A percentile compares a stretch with the other conserved stretches of the same genome.
phyloP scores from a whole-genome alignment of 1,284 basidiomycete genomes.

The Heterobasidion occidentale region DNA sequence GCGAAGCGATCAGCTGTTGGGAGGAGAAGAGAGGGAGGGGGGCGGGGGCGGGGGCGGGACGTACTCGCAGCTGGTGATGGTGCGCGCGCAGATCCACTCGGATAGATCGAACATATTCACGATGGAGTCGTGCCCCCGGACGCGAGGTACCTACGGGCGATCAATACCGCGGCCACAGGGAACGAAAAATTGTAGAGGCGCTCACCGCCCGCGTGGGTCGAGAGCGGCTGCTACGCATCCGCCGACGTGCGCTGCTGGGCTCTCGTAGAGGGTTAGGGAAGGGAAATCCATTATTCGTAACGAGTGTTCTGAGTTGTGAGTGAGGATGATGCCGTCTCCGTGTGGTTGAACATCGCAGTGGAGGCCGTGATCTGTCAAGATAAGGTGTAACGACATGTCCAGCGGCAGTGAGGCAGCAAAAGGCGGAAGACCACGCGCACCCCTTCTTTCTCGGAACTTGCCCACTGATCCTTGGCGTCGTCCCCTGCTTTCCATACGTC shows the following conservation, averaged over 20 bases:
- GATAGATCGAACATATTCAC: slow-evolving; percentile 69
- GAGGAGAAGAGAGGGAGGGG: neutral
- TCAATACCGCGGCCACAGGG: slow-evolving; percentile 11
- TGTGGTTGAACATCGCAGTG: slow-evolving; percentile 63
- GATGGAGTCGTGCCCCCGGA: slow-evolving; percentile 72
- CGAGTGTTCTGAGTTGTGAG: slow-evolving; percentile 51
- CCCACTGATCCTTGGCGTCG: slow-evolving; percentile 55
- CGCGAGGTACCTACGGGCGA: slow-evolving; percentile 43
- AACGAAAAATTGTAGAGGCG: neutral
- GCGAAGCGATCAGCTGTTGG: neutral
- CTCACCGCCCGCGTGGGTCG: slow-evolving; percentile 57
- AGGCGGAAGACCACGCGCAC: slow-evolving; percentile 34
- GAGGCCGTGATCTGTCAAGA: slow-evolving; percentile 36
- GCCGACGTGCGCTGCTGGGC: slow-evolving; percentile 62
- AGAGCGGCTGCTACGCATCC: slow-evolving; percentile 68
- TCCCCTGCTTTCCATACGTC: slow-evolving; percentile 44
- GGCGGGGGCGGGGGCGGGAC: slow-evolving; percentile 19
- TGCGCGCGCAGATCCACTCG: slow-evolving; percentile 73
- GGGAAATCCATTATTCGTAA: slow-evolving; percentile 65
- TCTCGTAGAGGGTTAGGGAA: slow-evolving; percentile 45
- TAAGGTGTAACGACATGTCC: neutral
- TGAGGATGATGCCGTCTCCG: slow-evolving; percentile 58
- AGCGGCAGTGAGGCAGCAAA: slow-evolving; percentile 44
- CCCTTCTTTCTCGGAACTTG: slow-evolving; percentile 38
- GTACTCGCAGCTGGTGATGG: slow-evolving; percentile 72